Percentiles rank a stretch among this genome's conserved stretches.
Conservation (phyloP, 2,329 filamentous ascomycete species). For the Colletotrichum simmondsii region DNA sequence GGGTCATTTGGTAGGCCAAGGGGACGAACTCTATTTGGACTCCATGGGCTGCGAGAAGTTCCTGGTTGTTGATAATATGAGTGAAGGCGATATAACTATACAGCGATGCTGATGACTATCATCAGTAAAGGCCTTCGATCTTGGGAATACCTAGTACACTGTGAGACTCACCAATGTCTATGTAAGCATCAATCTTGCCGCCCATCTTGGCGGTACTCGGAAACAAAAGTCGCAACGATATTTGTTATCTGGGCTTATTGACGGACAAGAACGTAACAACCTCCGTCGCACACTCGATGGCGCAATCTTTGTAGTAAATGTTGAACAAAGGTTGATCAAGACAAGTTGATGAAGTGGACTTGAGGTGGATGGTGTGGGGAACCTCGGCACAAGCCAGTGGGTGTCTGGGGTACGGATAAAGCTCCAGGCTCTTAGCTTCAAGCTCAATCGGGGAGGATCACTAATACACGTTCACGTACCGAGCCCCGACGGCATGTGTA, state of each 20-base stretch:
- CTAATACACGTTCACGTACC: constrained; percentile 19
- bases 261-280: neutral
- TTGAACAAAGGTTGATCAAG: neutral
- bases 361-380: constrained; percentile 13
- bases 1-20: neutral
- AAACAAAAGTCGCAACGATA: neutral
- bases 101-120: constrained; percentile 65
- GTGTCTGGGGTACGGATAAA: constrained; percentile 16
- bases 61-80: constrained; percentile 67
- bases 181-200: constrained; percentile 72
- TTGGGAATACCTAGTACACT: neutral
- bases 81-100: constrained; percentile 68
- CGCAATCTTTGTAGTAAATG: neutral
- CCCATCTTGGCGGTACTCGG: constrained; percentile 57
- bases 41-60: constrained; percentile 64
- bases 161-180: constrained; percentile 69
- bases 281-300: neutral
- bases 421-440: neutral
- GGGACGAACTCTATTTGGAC: constrained; percentile 73
- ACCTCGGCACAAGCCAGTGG: constrained; percentile 23
- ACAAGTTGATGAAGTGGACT: constrained; percentile 7
- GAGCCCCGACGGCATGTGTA: constrained; percentile 9
- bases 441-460: neutral
- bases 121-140: neutral
- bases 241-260: neutral